phyloP scores from a whole-genome alignment of 2,329 filamentous ascomycete species.

The Aspergillus pseudoterreus region DNA sequence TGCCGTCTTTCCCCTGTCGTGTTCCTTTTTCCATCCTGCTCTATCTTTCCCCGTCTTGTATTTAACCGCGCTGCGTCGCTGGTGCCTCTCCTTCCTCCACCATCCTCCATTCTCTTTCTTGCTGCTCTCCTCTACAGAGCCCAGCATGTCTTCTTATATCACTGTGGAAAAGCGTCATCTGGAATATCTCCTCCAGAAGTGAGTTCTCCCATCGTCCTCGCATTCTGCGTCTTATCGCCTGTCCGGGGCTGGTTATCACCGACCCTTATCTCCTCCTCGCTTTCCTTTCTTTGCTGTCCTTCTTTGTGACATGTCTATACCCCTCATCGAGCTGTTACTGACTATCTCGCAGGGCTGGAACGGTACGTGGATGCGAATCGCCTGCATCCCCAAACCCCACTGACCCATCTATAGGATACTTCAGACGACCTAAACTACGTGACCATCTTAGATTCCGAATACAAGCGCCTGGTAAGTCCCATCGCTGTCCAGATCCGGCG shows the following conservation, averaged over 20 bases:
- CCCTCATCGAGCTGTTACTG: background rate
- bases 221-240: background rate
- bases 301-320: background rate
- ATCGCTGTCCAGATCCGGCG: background rate
- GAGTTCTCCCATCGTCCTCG: slow-evolving; percentile 24
- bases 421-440: slow-evolving; percentile 42
- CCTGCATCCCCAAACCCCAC: background rate
- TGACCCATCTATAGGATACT: slow-evolving; percentile 27
- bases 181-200: slow-evolving; percentile 61
- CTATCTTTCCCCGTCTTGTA: background rate
- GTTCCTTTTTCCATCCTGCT: background rate
- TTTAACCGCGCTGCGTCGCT: background rate
- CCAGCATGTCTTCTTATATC: slow-evolving; percentile 40
- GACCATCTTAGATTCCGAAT: slow-evolving; percentile 58
- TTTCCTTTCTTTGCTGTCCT: background rate
- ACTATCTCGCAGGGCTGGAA: slow-evolving; percentile 7
- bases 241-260: background rate
- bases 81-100: background rate
- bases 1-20: slow-evolving; percentile 1
- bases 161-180: slow-evolving; percentile 61
- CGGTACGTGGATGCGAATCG: slow-evolving; percentile 8
- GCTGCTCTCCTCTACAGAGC: background rate
- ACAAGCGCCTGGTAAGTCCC: slow-evolving; percentile 54
- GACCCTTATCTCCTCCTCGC: background rate
- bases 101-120: background rate